Evolutionary conservation across 2,329 filamentous ascomycete genomes (phyloP).

Genomic region (Pseudocercospora vitis): DNA sequence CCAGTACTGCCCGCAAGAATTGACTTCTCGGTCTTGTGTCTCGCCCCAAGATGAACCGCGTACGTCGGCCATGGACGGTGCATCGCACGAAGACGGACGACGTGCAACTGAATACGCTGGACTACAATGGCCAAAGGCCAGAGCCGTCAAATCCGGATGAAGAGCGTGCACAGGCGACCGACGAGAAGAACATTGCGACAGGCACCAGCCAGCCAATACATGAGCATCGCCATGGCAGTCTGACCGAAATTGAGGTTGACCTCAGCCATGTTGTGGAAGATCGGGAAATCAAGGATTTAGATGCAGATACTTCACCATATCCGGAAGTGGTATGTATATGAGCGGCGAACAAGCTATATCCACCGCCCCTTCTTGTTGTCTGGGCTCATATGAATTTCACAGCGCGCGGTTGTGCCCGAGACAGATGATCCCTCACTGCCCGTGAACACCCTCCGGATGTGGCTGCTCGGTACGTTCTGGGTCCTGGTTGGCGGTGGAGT

Average conservation of each 20-base stretch:
- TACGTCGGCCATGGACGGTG: slow-evolving; percentile 30
- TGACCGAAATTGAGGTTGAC: slow-evolving; percentile 37
- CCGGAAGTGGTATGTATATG: slow-evolving; percentile 47
- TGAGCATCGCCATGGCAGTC: slow-evolving; percentile 27
- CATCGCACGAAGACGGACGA: slow-evolving; percentile 30
- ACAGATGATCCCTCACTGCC: slow-evolving; percentile 63
- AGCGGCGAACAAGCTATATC: not conserved
- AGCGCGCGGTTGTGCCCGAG: slow-evolving; percentile 61
- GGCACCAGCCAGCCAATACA: slow-evolving; percentile 23
- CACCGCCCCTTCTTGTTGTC: not conserved
- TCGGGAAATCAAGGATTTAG: slow-evolving; percentile 40
- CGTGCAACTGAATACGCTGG: slow-evolving; percentile 30
- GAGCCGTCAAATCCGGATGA: slow-evolving; percentile 9
- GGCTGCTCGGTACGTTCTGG: slow-evolving; percentile 49
- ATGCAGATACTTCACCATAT: slow-evolving; percentile 56
- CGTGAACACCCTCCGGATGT: slow-evolving; percentile 60
- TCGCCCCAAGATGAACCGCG: slow-evolving; percentile 28
- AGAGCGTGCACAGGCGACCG: slow-evolving; percentile 13
- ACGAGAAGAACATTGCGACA: slow-evolving; percentile 19
- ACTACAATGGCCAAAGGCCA: slow-evolving; percentile 19
- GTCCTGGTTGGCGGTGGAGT: slow-evolving; percentile 45
- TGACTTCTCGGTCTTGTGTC: not conserved
- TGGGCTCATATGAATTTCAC: not conserved
- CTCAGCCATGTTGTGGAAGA: slow-evolving; percentile 48
- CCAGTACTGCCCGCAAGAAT: slow-evolving; percentile 1